These are phyloP conservation scores for Ambrosiella xylebori DNA, from an alignment of 2,329 filamentous ascomycete genomes.

Conservation along the genomic window DNA sequence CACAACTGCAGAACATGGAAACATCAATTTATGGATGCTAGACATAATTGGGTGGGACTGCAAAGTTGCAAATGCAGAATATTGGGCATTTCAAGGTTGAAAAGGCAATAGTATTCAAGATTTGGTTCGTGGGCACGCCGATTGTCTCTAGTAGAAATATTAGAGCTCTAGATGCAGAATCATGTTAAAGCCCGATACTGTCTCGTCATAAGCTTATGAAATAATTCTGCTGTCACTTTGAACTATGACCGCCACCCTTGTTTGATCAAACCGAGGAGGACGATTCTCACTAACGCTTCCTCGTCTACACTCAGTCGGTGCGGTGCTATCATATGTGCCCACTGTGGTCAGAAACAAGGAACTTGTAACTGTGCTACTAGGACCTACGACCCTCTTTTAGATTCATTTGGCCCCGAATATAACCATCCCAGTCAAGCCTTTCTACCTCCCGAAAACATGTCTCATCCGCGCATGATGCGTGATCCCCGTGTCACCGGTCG, in stretches of 20 bases:
- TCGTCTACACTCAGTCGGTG: constrained; percentile 39
- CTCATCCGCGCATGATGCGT: constrained; percentile 9
- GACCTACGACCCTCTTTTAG: constrained; percentile 33
- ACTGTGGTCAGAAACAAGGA: constrained; percentile 70
- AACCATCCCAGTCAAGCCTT: not conserved
- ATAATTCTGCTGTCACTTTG: not conserved
- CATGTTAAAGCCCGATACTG: no score
- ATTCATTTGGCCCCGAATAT: constrained; percentile 14
- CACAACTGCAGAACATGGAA: not conserved
- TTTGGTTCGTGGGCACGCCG: no score
- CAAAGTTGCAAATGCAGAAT: no score
- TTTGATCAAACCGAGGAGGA: constrained; percentile 9
- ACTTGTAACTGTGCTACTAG: constrained; percentile 70
- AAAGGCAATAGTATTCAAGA: no score
- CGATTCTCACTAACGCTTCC: constrained; percentile 15
- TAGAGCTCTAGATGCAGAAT: no score
- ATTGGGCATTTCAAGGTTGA: no score
- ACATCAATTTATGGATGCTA: no score
- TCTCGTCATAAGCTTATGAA: no score
- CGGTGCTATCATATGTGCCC: constrained; percentile 72
- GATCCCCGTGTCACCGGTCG: constrained; percentile 7
- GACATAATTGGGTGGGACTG: no score
- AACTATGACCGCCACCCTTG: constrained; percentile 3
- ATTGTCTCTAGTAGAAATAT: no score
- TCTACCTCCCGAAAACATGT: constrained; percentile 10